Evolutionary conservation across 768 basidiomycete species (phyloP).

Genomic region (Cantharellus anzutake): DNA sequence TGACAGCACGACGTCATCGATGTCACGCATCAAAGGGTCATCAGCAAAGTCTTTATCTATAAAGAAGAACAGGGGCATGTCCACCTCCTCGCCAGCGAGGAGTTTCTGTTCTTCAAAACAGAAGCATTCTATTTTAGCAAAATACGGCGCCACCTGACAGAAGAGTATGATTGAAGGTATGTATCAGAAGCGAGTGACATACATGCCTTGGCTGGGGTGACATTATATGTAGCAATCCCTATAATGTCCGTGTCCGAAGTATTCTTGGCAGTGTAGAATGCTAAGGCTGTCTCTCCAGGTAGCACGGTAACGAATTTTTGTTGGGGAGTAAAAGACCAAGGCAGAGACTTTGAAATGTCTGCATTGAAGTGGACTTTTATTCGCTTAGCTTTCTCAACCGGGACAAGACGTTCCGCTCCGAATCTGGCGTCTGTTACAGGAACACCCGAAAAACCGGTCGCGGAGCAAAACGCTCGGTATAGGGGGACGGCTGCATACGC

Average conservation of each 20-base stretch:
- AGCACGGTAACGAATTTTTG: slow-evolving; percentile 80
- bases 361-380: slow-evolving; percentile 96
- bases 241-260: slow-evolving; percentile 72
- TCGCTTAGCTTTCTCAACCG: slow-evolving; percentile 42
- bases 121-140: slow-evolving; percentile 98
- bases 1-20: slow-evolving; percentile 83
- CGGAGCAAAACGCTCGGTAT: slow-evolving; percentile 95
- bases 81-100: slow-evolving; percentile 87
- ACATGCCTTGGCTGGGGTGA: slow-evolving; percentile 86
- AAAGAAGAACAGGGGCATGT: slow-evolving; percentile 96
- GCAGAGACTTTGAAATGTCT: slow-evolving; percentile 69
- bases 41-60: slow-evolving; percentile 95
- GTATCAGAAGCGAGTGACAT: neutral
- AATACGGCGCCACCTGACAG: slow-evolving; percentile 82
- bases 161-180: neutral
- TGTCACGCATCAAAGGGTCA: slow-evolving; percentile 67
- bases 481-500: slow-evolving; percentile 97
- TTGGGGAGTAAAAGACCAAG: slow-evolving; percentile 85
- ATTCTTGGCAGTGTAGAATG: slow-evolving; percentile 92
- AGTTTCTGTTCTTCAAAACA: slow-evolving; percentile 98
- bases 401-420: slow-evolving; percentile 67
- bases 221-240: slow-evolving; percentile 98
- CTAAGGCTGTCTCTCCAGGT: slow-evolving; percentile 89
- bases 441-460: slow-evolving; percentile 92
- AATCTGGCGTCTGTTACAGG: slow-evolving; percentile 77